phyloP scores from a whole-genome alignment of 495 filamentous ascomycete species.

The Hypoxylon intermedium region DNA sequence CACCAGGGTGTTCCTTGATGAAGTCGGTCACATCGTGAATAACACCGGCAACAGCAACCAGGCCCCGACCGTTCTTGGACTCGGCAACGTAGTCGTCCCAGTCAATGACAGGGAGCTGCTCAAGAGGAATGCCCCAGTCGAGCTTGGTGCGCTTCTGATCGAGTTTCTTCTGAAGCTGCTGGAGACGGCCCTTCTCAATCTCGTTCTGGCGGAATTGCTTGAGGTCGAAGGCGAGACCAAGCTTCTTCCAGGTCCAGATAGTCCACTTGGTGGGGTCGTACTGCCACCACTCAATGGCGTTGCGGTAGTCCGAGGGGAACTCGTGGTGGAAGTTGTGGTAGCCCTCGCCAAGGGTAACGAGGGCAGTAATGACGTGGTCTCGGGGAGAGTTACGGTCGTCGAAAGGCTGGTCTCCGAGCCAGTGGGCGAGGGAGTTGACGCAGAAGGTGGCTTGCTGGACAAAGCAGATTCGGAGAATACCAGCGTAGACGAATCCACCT shows the following conservation, averaged over 20 bases:
- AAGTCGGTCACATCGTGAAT: constrained; percentile 95
- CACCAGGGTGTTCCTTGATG: constrained; percentile 96
- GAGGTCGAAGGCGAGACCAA: constrained; percentile 91
- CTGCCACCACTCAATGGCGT: constrained; percentile 97
- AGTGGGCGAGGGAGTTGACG: constrained; percentile 98
- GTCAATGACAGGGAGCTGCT: constrained; percentile 92
- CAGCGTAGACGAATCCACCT: constrained; percentile 93
- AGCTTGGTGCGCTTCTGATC: constrained; percentile 91
- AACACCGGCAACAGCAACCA: constrained; percentile 89
- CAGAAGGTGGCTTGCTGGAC: constrained; percentile 99
- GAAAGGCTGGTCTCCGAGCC: constrained; percentile 98
- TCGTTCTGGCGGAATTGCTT: constrained; percentile 98
- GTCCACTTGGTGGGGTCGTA: constrained; percentile 99
- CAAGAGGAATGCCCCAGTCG: constrained; percentile 94
- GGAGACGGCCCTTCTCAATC: constrained; percentile 97
- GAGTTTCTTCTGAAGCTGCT: constrained; percentile 98
- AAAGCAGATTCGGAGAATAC: constrained; percentile 94
- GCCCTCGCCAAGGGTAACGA: constrained; percentile 95
- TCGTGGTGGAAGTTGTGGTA: constrained; percentile 99
- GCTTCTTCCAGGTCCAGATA: constrained; percentile 93
- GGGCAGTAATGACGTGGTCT: constrained; percentile 93
- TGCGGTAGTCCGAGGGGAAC: constrained; percentile 98
- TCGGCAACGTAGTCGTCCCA: constrained; percentile 95
- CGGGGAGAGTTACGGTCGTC: constrained; percentile 98
- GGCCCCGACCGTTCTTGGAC: constrained; percentile 84